Base-by-base conservation (phyloP, 2,329 filamentous ascomycete species). In the Phyllosticta citribraziliensis region DNA sequence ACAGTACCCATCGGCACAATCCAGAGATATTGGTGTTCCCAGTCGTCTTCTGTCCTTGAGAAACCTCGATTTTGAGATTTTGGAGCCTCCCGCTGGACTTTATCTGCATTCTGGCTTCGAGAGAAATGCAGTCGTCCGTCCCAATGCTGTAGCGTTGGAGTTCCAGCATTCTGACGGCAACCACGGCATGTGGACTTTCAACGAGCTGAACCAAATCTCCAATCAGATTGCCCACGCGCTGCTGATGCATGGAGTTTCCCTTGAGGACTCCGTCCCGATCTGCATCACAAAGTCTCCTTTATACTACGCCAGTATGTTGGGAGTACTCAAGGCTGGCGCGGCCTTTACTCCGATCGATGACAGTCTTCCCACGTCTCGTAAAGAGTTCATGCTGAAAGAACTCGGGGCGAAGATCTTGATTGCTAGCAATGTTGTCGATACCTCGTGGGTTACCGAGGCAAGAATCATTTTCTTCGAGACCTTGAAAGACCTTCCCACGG, bases 51-150 rank as follows among this genome's bases (percentile, higher is more conserved):
- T 67, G 12, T 67, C 70, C 6, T 65, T 64, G 22, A 70, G 64
- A 5, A 73, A 73, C 40, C 56, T 67, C 55, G 27, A 65, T 2
- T 69, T 64, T 55, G 56, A 51, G 25, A 52, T 25, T 4, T 47
- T 68, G 19, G 25, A 56, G 25, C 30, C 62, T 0, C 11, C 53
- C 2, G 54, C 63, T 8, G 60, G 59, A 11, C 60, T 57, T 0
- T 65, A 75, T 5, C 58, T 78, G 5, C 74, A 77, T 63, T 71
- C 72, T 5, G 68, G 67, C 8, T 75, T 78, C 58, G 74, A 77
- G 64, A 63, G 63, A 0, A 73, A 74, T 58, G 73, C 70, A 5
- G 55, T 55, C 10, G 35, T 63, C 14, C 64, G 59, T n/a, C 68
- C 74, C 10, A 63, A 71, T 33, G 63, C 53, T 3, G 63, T 70